phyloP scores from a whole-genome alignment of 1,139 yeast genomes.

The Protomyces arabidopsidicola region DNA sequence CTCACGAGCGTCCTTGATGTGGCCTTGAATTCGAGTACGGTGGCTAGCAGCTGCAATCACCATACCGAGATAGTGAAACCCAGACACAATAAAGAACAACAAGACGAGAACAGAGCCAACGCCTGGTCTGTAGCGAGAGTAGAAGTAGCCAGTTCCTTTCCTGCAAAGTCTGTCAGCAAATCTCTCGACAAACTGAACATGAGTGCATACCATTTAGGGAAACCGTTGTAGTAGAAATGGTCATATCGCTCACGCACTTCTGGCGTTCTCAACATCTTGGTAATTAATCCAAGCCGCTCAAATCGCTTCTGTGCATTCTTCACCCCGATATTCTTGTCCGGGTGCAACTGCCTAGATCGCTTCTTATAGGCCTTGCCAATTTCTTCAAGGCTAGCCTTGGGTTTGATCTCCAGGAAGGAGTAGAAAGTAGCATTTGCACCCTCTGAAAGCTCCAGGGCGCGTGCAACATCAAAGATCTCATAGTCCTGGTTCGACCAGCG shows the following conservation, averaged over 20 bases:
- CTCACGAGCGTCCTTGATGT: constrained; percentile 51
- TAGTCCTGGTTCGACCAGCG: constrained; percentile 28
- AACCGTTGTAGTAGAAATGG: constrained; percentile 75
- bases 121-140: constrained; percentile 48
- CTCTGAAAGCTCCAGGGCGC: constrained; percentile 59
- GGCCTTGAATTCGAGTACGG: constrained; percentile 51
- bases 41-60: constrained; percentile 58
- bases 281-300: constrained; percentile 68
- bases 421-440: constrained; percentile 66
- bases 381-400: constrained; percentile 55
- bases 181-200: background rate
- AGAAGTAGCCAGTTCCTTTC: constrained; percentile 31
- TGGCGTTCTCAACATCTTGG: constrained; percentile 62
- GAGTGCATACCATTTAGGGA: constrained; percentile 62
- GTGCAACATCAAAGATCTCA: constrained; percentile 67
- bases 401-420: constrained; percentile 53
- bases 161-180: background rate
- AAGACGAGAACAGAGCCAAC: constrained; percentile 51
- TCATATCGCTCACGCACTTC: constrained; percentile 69
- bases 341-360: constrained; percentile 68
- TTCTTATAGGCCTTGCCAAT: constrained; percentile 71
- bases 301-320: constrained; percentile 52
- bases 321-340: constrained; percentile 60
- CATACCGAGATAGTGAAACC: constrained; percentile 57
- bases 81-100: constrained; percentile 49